These are phyloP conservation scores for Trichosanthes cucumerina DNA, from an alignment of 306 rosid genomes.

Conservation along the genomic window DNA sequence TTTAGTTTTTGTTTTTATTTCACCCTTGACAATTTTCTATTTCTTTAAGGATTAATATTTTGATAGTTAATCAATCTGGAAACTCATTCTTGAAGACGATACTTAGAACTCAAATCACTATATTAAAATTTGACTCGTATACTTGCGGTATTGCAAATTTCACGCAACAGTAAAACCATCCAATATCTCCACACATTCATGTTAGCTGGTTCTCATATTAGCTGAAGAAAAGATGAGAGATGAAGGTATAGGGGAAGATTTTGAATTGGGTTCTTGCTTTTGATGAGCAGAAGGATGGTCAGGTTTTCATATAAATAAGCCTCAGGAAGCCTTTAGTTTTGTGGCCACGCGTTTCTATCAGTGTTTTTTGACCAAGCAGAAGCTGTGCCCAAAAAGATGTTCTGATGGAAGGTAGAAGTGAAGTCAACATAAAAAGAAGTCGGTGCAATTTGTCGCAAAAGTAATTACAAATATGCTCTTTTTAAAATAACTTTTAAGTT, in stretches of 20 bases:
- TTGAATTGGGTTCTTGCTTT: neutral
- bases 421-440: neutral
- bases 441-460: neutral
- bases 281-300: neutral
- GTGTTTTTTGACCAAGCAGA: neutral
- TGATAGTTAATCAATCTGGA: too few relatives aligned
- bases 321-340: neutral
- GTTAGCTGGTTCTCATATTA: constrained; percentile 3
- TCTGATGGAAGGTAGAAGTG: neutral
- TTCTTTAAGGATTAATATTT: too few relatives aligned
- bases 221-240: neutral
- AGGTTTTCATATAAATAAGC: neutral
- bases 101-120: too few relatives aligned
- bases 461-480: neutral
- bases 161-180: too few relatives aligned
- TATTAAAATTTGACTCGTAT: too few relatives aligned
- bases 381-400: neutral
- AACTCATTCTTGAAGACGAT: too few relatives aligned
- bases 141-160: too few relatives aligned
- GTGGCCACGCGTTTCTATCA: neutral
- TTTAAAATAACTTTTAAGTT: too few relatives aligned
- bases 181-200: constrained; percentile 70
- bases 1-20: too few relatives aligned
- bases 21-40: too few relatives aligned
- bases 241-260: neutral